Conservation (phyloP, 768 basidiomycete species). For the Podaxis carcinomalis region DNA sequence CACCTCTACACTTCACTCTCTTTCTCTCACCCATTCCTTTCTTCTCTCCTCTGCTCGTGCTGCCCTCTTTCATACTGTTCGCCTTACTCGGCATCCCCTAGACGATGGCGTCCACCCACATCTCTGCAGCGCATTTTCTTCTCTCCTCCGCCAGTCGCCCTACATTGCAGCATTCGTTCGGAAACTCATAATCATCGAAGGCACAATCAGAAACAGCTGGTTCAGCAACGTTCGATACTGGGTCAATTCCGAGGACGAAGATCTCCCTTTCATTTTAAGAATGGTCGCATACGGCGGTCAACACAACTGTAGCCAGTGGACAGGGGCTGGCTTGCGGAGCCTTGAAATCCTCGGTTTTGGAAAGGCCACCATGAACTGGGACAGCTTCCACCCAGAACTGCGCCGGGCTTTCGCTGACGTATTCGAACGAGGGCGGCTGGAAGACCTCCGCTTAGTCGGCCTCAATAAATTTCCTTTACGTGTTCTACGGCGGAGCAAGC, state of each 20-base stretch:
- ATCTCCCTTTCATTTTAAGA: slow-evolving; percentile 5
- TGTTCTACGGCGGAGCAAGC: background rate
- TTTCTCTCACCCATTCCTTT: slow-evolving; percentile 10
- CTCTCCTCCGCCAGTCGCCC: background rate
- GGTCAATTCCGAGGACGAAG: slow-evolving; percentile 8
- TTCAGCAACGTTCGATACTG: slow-evolving; percentile 2
- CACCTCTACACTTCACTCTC: background rate
- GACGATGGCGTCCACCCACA: slow-evolving; percentile 10
- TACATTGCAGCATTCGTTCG: slow-evolving; percentile 3
- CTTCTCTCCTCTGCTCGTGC: background rate
- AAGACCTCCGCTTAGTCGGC: slow-evolving; percentile 8
- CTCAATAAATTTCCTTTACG: slow-evolving; percentile 5
- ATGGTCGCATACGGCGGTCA: slow-evolving; percentile 5
- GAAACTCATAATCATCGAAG: slow-evolving; percentile 7
- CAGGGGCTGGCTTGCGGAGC: background rate
- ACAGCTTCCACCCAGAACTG: background rate
- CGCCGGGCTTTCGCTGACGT: slow-evolving; percentile 2
- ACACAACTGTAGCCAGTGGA: background rate
- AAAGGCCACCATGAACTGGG: slow-evolving; percentile 8
- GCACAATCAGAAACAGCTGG: slow-evolving; percentile 11
- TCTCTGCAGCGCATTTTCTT: slow-evolving; percentile 1
- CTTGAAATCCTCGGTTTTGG: slow-evolving; percentile 8
- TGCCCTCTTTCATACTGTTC: slow-evolving; percentile 7
- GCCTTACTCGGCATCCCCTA: background rate
- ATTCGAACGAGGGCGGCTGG: background rate